Base-by-base conservation (phyloP, 768 basidiomycete genomes). In the Tricholoma sp. region DNA sequence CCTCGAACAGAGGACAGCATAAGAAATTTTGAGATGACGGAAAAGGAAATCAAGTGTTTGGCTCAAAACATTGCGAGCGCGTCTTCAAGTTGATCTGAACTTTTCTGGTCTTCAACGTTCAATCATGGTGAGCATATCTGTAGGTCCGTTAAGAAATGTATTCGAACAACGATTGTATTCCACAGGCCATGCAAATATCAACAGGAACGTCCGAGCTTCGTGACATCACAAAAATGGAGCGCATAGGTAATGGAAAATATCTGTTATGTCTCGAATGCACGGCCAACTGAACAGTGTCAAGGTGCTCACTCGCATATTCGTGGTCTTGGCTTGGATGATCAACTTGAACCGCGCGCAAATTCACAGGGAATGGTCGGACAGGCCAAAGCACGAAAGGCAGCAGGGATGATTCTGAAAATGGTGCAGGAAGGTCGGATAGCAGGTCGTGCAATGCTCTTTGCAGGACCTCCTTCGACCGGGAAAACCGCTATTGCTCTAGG, bases 401-500 rank as follows among this genome's bases (percentile, higher is more conserved):
- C 96, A 0, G 97, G 97, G 2, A 89, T 98, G 80, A 94, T 98
- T 59, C 81, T 98, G 65, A 95, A 89, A 74, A 96, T 99, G 95
- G 94, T 98, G 6, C 91, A 97, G 70, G 93, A 97, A 65, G 94
- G 94, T 15, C 80, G 88, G 56, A 98, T 98, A 65, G 94, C 97
- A 0, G 97, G 97, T 28, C 83, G 96, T 44, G 93, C 95, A 6
- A 95, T 99, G 73, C 77, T 99, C 54, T 97, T 99, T 72, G 97
- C 97, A 15, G 97, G 97, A 0, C 97, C 97, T 6, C 95, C 97
- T 6, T 93, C 92, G 32, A 94, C 94, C 0, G 97, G 97, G 24
- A 99, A 99, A 74, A 98, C 97, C 0, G 97, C 97, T 32, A 97
- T 99, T 66, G 97, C 96, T 5, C 81, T 98, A 72, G 96, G 94